Percentiles rank a stretch among this genome's conserved stretches.
Conservation (phyloP, 2,329 filamentous ascomycete genomes). For the Ambrosiella cleistominuta region DNA sequence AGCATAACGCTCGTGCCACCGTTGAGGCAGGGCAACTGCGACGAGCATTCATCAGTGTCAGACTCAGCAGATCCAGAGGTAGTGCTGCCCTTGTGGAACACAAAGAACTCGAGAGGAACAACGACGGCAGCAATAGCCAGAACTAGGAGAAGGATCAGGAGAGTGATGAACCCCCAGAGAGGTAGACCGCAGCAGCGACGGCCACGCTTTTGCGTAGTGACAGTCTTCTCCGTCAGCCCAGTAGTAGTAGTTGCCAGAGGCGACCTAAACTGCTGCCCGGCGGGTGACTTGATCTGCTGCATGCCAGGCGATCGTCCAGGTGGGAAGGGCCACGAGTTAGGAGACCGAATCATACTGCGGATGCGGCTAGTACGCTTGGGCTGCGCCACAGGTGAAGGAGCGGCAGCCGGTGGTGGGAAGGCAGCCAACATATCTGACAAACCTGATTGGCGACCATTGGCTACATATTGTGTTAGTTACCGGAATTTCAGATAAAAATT, state of each 20-base stretch:
- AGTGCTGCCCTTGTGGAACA: slow-evolving; percentile 30
- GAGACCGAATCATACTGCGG: slow-evolving; percentile 26
- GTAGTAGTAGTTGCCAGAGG: slow-evolving; percentile 5
- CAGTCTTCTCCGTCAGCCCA: slow-evolving; percentile 12
- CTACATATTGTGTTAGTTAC: slow-evolving; percentile 10
- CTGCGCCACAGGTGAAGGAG: slow-evolving; percentile 19
- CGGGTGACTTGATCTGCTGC: background rate
- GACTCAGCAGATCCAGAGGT: slow-evolving; percentile 19
- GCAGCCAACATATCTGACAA: slow-evolving; percentile 49
- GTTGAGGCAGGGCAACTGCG: slow-evolving; percentile 52
- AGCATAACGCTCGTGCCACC: slow-evolving; percentile 61
- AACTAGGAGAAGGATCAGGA: slow-evolving; percentile 46
- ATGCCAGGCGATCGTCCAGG: slow-evolving; percentile 14
- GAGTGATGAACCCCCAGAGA: slow-evolving; percentile 55
- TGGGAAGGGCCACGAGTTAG: slow-evolving; percentile 32
- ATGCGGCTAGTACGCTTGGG: slow-evolving; percentile 16
- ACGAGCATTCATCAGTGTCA: slow-evolving; percentile 36
- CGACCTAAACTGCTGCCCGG: slow-evolving; percentile 8
- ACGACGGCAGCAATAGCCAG: slow-evolving; percentile 68
- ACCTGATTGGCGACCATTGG: slow-evolving; percentile 32
- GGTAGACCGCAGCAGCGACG: slow-evolving; percentile 73
- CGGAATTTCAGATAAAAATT: background rate
- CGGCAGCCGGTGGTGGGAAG: slow-evolving; percentile 39
- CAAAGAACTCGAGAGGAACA: slow-evolving; percentile 51
- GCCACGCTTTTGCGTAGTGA: slow-evolving; percentile 19